Evolutionary conservation across 2,329 filamentous ascomycete species (phyloP), one percentile per base, ranked within the genome.

Genomic region (Didymella segeticola): DNA sequence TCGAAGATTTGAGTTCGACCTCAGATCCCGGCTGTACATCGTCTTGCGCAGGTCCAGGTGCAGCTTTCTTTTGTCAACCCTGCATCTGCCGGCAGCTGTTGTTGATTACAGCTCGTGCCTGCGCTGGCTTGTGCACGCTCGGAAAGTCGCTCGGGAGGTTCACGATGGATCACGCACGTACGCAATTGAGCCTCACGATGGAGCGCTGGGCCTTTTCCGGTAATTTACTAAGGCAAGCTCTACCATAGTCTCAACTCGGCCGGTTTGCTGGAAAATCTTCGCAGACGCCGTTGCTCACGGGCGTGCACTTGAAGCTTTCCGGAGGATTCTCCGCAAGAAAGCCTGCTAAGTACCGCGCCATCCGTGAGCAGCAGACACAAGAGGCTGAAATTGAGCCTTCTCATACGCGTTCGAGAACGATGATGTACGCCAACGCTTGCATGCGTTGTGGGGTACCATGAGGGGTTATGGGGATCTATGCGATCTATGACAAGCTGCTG

Each of bases 121-220:
- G 38, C 38, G 43, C 25, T 43, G 47, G 47, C 29, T 34, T 19
- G 51, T 60, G 47, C 39, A 36, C 37, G 38, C 52, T 69, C 67
- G 67, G 67, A 34, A 59, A 58, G 56, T 61, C 66, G 54, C 51
- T 68, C 68, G 68, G 66, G 33, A 43, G n/a, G 38, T 43, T 36
- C 34, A 37, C 19, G 20, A 37, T 37, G 12, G 20, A 22, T 19
- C 23, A 20, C 23, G 34, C 34, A 37, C 34, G 34, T 37, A 22
- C 34, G 34, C 34, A 23, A 37, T 23, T 37, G 47, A 58, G 48
- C 52, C 53, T 47, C 30, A 46, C 36, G 43, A 49, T 43, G 38
- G 53, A 45, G 27, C 39, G 48, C 45, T 57, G 62, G 52, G 48
- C 47, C 46, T 55, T 59, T 53, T 57, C 48, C 61, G 60, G 63